Percentiles rank a stretch among this genome's conserved stretches.
Conservation (phyloP, 2,329 filamentous ascomycete species). For the Fusarium clavum region DNA sequence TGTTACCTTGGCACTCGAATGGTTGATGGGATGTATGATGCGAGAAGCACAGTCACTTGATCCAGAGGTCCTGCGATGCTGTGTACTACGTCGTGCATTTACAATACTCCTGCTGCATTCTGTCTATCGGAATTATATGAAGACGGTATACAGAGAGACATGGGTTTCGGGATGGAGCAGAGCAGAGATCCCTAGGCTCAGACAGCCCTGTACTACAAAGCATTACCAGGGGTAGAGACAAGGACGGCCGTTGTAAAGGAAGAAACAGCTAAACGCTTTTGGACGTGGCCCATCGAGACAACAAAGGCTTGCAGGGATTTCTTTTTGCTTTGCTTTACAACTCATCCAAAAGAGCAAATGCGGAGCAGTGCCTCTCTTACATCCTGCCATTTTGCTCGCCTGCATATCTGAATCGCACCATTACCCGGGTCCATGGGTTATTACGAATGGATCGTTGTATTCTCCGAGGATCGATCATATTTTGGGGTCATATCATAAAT, state of each 20-base stretch:
- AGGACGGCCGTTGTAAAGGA: neutral
- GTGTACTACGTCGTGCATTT: neutral
- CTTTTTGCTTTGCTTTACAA: neutral
- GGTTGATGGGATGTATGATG: neutral
- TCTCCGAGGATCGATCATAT: constrained; percentile 13
- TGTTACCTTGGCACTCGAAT: neutral
- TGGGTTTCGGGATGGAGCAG: neutral
- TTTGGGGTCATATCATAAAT: neutral
- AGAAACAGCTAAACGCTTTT: constrained; percentile 13
- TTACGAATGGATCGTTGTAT: neutral
- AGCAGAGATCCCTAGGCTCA: neutral
- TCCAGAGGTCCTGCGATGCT: neutral
- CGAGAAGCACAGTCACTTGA: constrained; percentile 9
- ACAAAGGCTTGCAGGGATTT: constrained; percentile 28
- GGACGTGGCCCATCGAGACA: constrained; percentile 11
- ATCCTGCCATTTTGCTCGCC: neutral
- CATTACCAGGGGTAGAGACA: neutral
- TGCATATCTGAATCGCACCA: constrained; percentile 27
- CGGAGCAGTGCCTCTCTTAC: neutral
- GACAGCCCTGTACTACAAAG: neutral
- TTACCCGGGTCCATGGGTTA: constrained; percentile 19
- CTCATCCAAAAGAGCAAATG: neutral
- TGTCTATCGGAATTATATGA: neutral
- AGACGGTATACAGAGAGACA: neutral
- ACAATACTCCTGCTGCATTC: neutral